Evolutionary conservation across 1,284 basidiomycete species (phyloP).

Genomic region (Cutaneotrichosporon sp.): DNA sequence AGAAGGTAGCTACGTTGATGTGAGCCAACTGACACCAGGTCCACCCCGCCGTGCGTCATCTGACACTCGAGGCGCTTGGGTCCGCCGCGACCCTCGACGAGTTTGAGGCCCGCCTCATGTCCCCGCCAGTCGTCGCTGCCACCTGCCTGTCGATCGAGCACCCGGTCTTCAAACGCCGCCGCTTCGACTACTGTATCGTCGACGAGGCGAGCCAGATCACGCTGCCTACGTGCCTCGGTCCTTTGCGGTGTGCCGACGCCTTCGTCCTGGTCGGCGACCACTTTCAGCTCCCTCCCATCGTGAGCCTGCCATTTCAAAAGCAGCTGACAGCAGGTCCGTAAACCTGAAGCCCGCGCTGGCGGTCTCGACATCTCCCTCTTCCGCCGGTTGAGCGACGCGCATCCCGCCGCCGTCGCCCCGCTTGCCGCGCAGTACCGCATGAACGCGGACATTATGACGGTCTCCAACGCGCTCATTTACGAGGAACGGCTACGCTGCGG

Average conservation of each 20-base stretch:
- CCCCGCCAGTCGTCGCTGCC: conserved; percentile 89
- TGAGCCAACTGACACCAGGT: conserved; percentile 73
- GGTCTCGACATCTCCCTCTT: conserved; percentile 91
- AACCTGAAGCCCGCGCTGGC: conserved; percentile 70
- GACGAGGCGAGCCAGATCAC: conserved; percentile 99
- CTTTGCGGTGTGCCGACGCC: conserved; percentile 80
- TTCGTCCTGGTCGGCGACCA: conserved; percentile 97
- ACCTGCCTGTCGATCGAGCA: conserved; percentile 92
- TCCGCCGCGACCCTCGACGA: conserved; percentile 68
- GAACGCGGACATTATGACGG: conserved; percentile 92
- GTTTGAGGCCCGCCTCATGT: conserved; percentile 74
- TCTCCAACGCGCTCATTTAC: conserved; percentile 91
- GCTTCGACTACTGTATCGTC: conserved; percentile 96
- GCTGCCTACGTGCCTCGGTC: conserved; percentile 89
- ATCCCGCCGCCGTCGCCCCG: conserved; percentile 78
- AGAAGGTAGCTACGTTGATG: conserved; percentile 78
- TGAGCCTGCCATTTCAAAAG: conserved; percentile 49
- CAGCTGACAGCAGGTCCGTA: conserved; percentile 65
- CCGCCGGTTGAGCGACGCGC: conserved; percentile 77
- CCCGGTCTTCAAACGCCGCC: conserved; percentile 75
- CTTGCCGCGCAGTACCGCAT: conserved; percentile 90
- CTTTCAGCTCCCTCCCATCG: conserved; percentile 91
- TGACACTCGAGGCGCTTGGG: conserved; percentile 64
- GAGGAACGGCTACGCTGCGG: conserved; percentile 75
- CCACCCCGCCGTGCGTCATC: conserved; percentile 71